Conservation (phyloP, 2,329 filamentous ascomycete species). For the Phialocephala subalpina region DNA sequence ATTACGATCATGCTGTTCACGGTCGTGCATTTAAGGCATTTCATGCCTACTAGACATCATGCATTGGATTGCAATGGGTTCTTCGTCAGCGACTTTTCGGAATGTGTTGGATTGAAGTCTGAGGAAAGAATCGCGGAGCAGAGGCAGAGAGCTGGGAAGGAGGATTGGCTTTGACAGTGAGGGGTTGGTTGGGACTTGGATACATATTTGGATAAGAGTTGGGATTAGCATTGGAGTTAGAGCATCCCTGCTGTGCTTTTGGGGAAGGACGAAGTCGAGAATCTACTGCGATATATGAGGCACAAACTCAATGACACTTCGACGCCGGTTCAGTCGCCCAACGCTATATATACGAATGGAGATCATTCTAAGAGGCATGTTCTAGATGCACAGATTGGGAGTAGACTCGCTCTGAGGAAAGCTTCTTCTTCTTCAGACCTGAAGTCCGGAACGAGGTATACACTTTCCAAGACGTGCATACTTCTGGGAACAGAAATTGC, state of each 20-base stretch:
- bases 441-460: too few species aligned
- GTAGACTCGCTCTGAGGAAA: too few species aligned
- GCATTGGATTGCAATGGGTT: constrained; percentile 18
- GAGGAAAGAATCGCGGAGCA: background rate
- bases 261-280: background rate
- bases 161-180: constrained; percentile 22
- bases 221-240: background rate
- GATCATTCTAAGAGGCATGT: too few species aligned
- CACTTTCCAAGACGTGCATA: too few species aligned
- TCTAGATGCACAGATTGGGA: too few species aligned
- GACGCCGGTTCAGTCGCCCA: background rate
- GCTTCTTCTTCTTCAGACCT: too few species aligned
- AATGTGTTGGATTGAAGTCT: constrained; percentile 13
- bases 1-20: constrained; percentile 37
- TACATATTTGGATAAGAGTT: background rate
- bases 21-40: constrained; percentile 33
- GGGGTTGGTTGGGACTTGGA: constrained; percentile 8
- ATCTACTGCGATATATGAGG: background rate
- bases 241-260: background rate
- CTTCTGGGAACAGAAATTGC: too few species aligned
- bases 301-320: background rate
- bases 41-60: constrained; percentile 26
- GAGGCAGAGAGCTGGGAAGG: constrained; percentile 11
- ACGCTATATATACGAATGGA: too few species aligned
- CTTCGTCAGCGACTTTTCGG: constrained; percentile 18